These are phyloP conservation scores for Ilyonectria destructans DNA, from an alignment of 2,329 filamentous ascomycete species.

Conservation along the genomic window DNA sequence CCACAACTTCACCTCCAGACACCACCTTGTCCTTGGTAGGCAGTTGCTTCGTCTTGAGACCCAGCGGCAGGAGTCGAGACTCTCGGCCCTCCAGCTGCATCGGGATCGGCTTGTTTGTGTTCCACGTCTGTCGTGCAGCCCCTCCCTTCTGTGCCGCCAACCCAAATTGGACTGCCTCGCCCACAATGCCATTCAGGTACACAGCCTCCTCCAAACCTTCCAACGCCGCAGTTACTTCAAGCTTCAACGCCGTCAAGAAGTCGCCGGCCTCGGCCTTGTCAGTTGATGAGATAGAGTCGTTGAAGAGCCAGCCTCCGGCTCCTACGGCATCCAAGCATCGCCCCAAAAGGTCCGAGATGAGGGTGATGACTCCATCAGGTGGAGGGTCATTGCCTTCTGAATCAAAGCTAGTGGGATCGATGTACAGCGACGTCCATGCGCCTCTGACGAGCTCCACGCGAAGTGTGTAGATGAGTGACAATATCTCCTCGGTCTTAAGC, in stretches of 20 bases:
- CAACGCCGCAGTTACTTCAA: conserved; percentile 80
- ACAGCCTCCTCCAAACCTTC: conserved; percentile 81
- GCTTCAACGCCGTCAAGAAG: conserved; percentile 76
- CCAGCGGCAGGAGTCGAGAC: conserved; percentile 77
- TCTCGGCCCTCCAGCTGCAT: conserved; percentile 61
- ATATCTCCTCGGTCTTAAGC: conserved; percentile 77
- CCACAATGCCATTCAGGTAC: conserved; percentile 75
- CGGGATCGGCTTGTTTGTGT: conserved; percentile 61
- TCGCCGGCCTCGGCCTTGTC: conserved; percentile 72
- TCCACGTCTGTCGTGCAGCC: conserved; percentile 49
- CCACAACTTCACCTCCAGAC: conserved; percentile 78
- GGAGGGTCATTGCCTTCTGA: conserved; percentile 61
- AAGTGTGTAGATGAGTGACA: conserved; percentile 81
- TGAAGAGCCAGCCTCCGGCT: conserved; percentile 80
- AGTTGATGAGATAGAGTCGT: conserved; percentile 68
- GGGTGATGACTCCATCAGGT: conserved; percentile 78
- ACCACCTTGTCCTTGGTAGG: conserved; percentile 73
- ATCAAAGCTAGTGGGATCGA: conserved; percentile 71
- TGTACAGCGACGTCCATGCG: conserved; percentile 82
- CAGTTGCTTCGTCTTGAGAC: conserved; percentile 73
- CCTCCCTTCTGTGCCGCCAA: conserved; percentile 57
- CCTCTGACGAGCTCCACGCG: conserved; percentile 82
- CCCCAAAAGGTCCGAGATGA: conserved; percentile 81
- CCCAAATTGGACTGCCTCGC: conserved; percentile 77
- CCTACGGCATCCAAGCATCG: conserved; percentile 84